phyloP scores from a whole-genome alignment of 2,329 filamentous ascomycete genomes.

The Microdochium trichocladiopsis region DNA sequence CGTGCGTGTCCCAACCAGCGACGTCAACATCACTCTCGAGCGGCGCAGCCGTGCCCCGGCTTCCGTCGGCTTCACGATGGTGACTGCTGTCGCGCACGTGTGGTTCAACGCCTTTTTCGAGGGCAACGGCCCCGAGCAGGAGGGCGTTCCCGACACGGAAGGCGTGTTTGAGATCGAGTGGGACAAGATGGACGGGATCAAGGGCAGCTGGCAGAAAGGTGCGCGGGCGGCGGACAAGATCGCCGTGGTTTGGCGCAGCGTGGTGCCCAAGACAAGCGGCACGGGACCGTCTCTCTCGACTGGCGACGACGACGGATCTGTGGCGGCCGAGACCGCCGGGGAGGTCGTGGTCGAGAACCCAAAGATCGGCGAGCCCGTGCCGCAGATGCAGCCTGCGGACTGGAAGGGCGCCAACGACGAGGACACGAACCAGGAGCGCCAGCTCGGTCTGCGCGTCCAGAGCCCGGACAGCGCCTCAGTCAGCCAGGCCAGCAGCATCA shows the following conservation, averaged over 20 bases:
- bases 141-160: slow-evolving; percentile 57
- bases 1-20: slow-evolving; percentile 69
- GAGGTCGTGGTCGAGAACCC: slow-evolving; percentile 55
- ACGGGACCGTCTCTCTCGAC: background rate
- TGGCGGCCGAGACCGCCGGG: background rate
- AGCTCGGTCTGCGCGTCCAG: slow-evolving; percentile 60
- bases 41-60: slow-evolving; percentile 73
- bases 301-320: background rate
- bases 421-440: slow-evolving; percentile 46
- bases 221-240: slow-evolving; percentile 74
- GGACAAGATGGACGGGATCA: slow-evolving; percentile 84
- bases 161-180: slow-evolving; percentile 55
- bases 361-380: slow-evolving; percentile 57
- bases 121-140: slow-evolving; percentile 64
- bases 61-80: slow-evolving; percentile 77
- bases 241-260: slow-evolving; percentile 73
- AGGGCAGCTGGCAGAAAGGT: slow-evolving; percentile 78
- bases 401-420: slow-evolving; percentile 58
- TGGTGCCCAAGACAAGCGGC: slow-evolving; percentile 13
- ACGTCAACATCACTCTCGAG: slow-evolving; percentile 87
- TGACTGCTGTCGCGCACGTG: slow-evolving; percentile 86
- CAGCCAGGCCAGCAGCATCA: slow-evolving; percentile 67
- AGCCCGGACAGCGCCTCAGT: slow-evolving; percentile 59
- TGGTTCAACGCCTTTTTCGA: slow-evolving; percentile 98
- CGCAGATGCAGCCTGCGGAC: slow-evolving; percentile 62